Evolutionary conservation across 2,329 filamentous ascomycete species (phyloP), one percentile per base, ranked within the genome.

Genomic region (Trichophyton benhamiae): DNA sequence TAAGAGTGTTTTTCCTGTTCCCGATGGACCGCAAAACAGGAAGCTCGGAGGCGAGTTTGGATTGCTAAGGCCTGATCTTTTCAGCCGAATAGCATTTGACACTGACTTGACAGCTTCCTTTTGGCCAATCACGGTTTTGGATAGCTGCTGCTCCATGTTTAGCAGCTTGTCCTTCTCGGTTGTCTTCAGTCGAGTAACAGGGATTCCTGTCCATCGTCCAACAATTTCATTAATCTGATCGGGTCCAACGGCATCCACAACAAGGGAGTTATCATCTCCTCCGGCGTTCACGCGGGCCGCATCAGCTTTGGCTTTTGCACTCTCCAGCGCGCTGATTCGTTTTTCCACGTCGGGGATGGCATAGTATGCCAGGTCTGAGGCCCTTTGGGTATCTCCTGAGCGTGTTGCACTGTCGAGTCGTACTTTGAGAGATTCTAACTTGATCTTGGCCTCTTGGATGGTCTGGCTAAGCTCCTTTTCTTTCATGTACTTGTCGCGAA

Each of bases 221-320:
- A 99, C 94, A 64, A 99, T 99, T 72, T 97, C 92, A 73, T 99
- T 97, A 81, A 99, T 99, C 74, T 99, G 91, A 66, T 99, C 94
- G 9, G 91, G 91, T 4, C 94, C 94, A 66, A 99, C 94, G 55
- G 94, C 83, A 72, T 99, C 94, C 2, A 91, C 95, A 60, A 97
- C 83, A 73, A 97, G 86, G 25, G 89, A 72, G 61, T 83, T 83
- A 60, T 85, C 83, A 3, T 79, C 75, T 48, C 87, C 88, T 41
- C 88, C 88, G 30, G 78, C 74, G 33, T 77, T 76, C 48, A 76
- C 74, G 59, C 76, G 79, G 60, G 81, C 78, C 65, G 85, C 87
- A 72, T 97, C 94, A 2, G 88, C 87, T 57, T 82, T 83, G 15
- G 83, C 83, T 75, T 95, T 92, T 65, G 92, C 87, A 58, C 79